Conservation (phyloP, 768 basidiomycete species). For the Boletus sensibilis region DNA sequence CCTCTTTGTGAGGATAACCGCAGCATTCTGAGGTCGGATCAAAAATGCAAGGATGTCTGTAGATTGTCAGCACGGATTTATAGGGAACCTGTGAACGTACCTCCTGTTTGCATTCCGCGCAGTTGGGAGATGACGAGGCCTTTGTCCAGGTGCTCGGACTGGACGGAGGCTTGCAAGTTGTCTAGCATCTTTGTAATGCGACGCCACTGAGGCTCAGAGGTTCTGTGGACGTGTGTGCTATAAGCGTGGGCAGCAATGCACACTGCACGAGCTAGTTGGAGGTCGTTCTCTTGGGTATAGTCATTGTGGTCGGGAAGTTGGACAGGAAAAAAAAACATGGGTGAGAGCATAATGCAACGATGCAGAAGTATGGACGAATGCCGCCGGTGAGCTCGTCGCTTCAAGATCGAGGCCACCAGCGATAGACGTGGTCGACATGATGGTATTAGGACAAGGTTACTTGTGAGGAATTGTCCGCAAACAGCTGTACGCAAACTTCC, state of each 20-base stretch:
- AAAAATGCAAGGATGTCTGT: slow-evolving; percentile 37
- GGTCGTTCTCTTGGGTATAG: neutral
- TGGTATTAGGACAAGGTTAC: too few relatives aligned
- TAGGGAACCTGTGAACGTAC: too few relatives aligned
- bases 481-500: too few relatives aligned
- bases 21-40: slow-evolving; percentile 45
- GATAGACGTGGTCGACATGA: too few relatives aligned
- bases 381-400: neutral
- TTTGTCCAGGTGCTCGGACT: neutral
- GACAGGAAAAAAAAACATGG: slow-evolving; percentile 12
- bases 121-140: neutral
- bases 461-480: too few relatives aligned
- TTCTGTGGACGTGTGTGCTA: neutral
- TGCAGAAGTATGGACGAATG: neutral
- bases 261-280: neutral
- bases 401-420: neutral
- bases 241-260: slow-evolving; percentile 5
- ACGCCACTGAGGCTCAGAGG: neutral
- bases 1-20: slow-evolving; percentile 35
- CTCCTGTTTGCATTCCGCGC: neutral
- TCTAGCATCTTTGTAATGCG: slow-evolving; percentile 2
- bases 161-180: neutral
- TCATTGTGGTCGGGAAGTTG: neutral
- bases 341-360: slow-evolving; percentile 5
- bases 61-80: neutral